Conservation (phyloP, 441 rosid genomes). For the Croton laevigatus region DNA sequence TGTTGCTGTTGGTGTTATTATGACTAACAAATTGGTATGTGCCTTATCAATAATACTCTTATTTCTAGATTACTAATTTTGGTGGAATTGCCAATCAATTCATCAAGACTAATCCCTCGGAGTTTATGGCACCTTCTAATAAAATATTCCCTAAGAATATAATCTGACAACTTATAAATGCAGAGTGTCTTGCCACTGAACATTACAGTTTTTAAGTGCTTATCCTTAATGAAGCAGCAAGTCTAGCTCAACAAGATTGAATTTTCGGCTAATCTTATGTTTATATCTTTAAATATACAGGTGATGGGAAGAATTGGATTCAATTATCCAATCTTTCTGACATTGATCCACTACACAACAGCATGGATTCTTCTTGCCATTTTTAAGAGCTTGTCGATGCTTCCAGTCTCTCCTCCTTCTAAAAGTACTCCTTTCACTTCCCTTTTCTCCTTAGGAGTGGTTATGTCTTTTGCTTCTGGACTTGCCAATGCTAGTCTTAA, state of each 20-base stretch:
- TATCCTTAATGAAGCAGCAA: no score
- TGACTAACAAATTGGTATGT: conserved; percentile 74
- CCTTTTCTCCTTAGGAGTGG: conserved; percentile 65
- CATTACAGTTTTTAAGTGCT: no score
- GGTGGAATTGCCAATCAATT: no score
- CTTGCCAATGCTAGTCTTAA: conserved; percentile 90
- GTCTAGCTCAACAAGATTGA: no score
- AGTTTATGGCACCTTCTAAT: no score
- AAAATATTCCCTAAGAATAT: no score
- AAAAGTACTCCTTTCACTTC: conserved; percentile 79
- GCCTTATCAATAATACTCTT: neutral
- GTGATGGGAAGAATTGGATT: conserved; percentile 84
- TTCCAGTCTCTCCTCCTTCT: conserved; percentile 84
- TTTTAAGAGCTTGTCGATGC: conserved; percentile 60
- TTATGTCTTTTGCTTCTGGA: conserved; percentile 96
- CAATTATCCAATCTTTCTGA: conserved; percentile 78
- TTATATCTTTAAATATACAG: conserved; percentile 31
- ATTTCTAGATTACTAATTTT: neutral
- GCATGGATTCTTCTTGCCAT: conserved; percentile 86
- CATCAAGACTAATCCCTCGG: no score
- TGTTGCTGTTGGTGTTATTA: conserved; percentile 81
- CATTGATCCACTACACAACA: conserved; percentile 67
- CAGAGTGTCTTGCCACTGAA: no score
- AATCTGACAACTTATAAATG: no score
- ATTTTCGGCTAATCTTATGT: neutral